These are phyloP conservation scores for Gracilaria gracilis DNA, from an alignment of 23 red algal species.

Conservation along the genomic window DNA sequence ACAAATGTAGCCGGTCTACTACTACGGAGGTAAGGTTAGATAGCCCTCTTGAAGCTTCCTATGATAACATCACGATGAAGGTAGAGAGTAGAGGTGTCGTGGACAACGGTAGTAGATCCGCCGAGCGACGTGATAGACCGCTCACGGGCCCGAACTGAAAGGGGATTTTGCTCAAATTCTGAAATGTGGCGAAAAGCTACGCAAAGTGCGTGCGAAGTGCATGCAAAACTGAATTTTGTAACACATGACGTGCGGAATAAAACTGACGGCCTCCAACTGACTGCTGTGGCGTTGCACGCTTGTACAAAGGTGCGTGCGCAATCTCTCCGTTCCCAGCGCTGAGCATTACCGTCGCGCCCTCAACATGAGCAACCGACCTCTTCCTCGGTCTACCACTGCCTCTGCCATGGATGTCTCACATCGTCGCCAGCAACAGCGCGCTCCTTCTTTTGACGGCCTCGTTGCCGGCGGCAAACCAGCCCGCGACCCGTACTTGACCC, in stretches of 20 bases:
- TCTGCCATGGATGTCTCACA: constrained; percentile 14
- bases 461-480: constrained; percentile 24
- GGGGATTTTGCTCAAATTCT: background rate
- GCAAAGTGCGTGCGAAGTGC: background rate
- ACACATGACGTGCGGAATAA: too few species aligned
- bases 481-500: constrained; percentile 70
- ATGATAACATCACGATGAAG: too few species aligned
- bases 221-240: background rate
- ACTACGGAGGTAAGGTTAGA: too few species aligned
- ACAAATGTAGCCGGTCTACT: too few species aligned
- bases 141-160: too few species aligned
- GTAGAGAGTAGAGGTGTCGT: too few species aligned
- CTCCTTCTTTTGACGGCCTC: constrained; percentile 21
- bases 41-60: too few species aligned
- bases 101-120: too few species aligned
- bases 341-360: background rate
- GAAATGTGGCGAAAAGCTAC: background rate
- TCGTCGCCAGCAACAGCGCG: constrained; percentile 23
- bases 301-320: background rate
- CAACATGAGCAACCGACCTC: constrained; percentile 13
- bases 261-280: too few species aligned
- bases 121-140: too few species aligned
- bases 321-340: background rate
- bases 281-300: too few species aligned
- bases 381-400: constrained; percentile 16